Evolutionary conservation across 2,329 filamentous ascomycete species (phyloP).

Genomic region (Aspergillus proliferans): DNA sequence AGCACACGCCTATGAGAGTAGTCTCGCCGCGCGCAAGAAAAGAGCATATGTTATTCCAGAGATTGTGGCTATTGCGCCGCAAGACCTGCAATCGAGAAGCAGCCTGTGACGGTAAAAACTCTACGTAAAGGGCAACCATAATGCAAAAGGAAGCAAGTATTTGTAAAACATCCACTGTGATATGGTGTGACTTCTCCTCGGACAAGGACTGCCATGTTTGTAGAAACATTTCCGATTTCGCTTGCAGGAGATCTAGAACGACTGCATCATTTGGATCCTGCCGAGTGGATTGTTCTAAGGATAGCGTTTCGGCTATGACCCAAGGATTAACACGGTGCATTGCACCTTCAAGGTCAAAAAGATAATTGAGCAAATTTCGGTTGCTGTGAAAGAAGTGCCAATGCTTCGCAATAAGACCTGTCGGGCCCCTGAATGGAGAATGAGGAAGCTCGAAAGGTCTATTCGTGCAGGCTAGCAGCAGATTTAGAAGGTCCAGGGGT

Average conservation of each 20-base stretch:
- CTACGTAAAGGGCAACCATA: slow-evolving; percentile 32
- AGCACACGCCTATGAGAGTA: slow-evolving; percentile 22
- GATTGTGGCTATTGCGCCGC: slow-evolving; percentile 17
- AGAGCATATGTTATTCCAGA: slow-evolving; percentile 33
- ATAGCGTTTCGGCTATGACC: slow-evolving; percentile 14
- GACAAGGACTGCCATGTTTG: slow-evolving; percentile 40
- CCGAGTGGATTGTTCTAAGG: slow-evolving; percentile 19
- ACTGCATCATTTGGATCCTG: slow-evolving; percentile 29
- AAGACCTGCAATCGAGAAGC: slow-evolving; percentile 25
- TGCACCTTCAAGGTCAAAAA: slow-evolving; percentile 37
- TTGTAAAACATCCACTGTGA: slow-evolving; percentile 47
- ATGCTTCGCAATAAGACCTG: slow-evolving; percentile 27
- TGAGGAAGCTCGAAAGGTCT: slow-evolving; percentile 25
- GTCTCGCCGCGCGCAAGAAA: slow-evolving; percentile 24
- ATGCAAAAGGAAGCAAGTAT: slow-evolving; percentile 46
- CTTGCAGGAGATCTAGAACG: slow-evolving; percentile 42
- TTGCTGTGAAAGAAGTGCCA: slow-evolving; percentile 39
- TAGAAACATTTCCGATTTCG: slow-evolving; percentile 41
- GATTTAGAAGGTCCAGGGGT: slow-evolving; percentile 59
- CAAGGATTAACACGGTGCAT: slow-evolving; percentile 19
- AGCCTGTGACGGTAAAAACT: slow-evolving; percentile 26
- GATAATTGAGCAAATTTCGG: slow-evolving; percentile 42
- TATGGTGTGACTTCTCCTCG: slow-evolving; percentile 38
- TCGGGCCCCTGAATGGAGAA: slow-evolving; percentile 18
- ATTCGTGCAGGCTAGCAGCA: slow-evolving; percentile 67